These are phyloP conservation scores for Suhomyces choctaworum DNA, from an alignment of 1,139 yeast genomes.

Conservation along the genomic window DNA sequence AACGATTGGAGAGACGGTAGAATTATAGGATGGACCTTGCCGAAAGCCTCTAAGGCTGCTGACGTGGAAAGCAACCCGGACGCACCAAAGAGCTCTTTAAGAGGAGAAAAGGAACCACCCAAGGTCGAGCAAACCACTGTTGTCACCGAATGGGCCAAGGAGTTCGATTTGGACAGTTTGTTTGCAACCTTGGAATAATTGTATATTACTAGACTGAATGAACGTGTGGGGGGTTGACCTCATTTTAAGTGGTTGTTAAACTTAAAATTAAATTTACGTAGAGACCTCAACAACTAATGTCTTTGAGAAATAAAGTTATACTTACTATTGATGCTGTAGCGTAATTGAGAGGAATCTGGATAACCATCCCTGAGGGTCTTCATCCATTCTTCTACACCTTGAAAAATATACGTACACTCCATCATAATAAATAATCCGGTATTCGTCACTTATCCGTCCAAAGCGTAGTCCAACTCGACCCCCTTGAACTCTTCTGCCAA, in stretches of 20 bases:
- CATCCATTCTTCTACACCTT: too few relatives aligned
- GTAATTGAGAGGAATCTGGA: too few relatives aligned
- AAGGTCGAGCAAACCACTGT: constrained; percentile 75
- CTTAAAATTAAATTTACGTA: too few relatives aligned
- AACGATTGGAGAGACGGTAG: constrained; percentile 98
- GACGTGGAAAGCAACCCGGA: constrained; percentile 25
- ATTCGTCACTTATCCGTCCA: constrained; percentile 36
- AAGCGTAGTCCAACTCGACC: constrained; percentile 44
- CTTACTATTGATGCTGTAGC: too few relatives aligned
- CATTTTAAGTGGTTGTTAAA: not conserved
- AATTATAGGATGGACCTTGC: constrained; percentile 86
- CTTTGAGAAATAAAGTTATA: too few relatives aligned
- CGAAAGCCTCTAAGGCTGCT: constrained; percentile 60
- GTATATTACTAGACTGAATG: constrained; percentile 3
- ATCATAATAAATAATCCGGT: too few relatives aligned
- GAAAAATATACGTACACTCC: too few relatives aligned
- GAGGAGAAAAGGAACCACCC: constrained; percentile 50
- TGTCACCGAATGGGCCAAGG: constrained; percentile 91
- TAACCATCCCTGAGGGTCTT: too few relatives aligned
- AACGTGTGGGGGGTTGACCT: not conserved
- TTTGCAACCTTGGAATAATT: constrained; percentile 30
- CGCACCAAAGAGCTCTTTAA: constrained; percentile 43
- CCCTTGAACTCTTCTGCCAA: constrained; percentile 44
- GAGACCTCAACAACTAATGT: too few relatives aligned
- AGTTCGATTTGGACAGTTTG: constrained; percentile 86